phyloP scores from a whole-genome alignment of 73 alveolate genomes.

The Paramecium sexaurelia region DNA sequence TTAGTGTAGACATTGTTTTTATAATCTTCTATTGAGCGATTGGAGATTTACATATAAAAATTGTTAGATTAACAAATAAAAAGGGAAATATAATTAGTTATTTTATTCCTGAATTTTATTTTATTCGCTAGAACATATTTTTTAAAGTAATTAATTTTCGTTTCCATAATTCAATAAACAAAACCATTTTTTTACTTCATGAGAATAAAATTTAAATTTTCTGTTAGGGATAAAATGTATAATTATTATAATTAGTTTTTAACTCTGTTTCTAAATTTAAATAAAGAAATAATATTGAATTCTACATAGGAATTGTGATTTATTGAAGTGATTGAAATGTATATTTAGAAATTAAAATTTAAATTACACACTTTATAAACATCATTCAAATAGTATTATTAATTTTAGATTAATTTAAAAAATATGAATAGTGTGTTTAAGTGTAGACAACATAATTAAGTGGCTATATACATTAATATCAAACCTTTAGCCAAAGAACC shows the following conservation, averaged over 20 bases:
- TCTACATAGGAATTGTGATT: neutral
- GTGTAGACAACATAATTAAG: neutral
- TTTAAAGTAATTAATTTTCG: neutral
- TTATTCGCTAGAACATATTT: neutral
- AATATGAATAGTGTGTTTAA: slow-evolving; percentile 11
- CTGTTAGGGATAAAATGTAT: no score
- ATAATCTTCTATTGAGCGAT: neutral
- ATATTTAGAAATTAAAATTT: neutral
- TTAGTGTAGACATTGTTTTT: neutral
- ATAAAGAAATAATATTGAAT: no score
- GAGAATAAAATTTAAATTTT: no score
- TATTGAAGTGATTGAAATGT: neutral
- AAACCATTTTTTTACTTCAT: no score
- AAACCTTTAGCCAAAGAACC: slow-evolving; percentile 5
- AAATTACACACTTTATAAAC: neutral
- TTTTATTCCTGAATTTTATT: neutral
- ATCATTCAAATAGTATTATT: neutral
- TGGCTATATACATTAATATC: neutral
- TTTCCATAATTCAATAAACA: no score
- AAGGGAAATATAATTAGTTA: neutral
- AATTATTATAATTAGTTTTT: no score
- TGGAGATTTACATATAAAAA: neutral
- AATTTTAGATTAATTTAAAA: neutral
- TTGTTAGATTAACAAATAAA: neutral
- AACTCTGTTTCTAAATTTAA: no score